Base-by-base conservation (phyloP, 2,329 filamentous ascomycete species). In the Diaporthe eres region DNA sequence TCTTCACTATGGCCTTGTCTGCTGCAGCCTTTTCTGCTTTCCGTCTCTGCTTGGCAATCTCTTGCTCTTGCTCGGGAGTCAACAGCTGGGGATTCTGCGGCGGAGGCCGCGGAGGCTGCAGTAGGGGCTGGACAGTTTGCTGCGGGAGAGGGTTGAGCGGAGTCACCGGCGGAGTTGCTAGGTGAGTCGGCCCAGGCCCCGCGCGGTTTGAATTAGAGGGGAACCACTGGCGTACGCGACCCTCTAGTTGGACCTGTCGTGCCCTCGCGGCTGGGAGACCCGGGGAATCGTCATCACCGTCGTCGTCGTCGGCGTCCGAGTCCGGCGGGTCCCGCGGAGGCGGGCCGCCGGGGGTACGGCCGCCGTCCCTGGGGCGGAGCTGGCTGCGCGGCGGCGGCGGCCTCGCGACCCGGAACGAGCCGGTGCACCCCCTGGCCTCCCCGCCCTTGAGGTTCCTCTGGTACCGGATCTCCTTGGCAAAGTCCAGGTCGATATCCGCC, bases 401-500 rank as follows among this genome's bases (percentile, higher is more conserved):
- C 13, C 75, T 51, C 28, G 22, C 51, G 0, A 28, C 61, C 55
- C 57, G 53, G 31, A 70, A 77, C 31, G 44, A 2, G 8, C 47
- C 55, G 2, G 70, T 65, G 22, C 74, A 63, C 4, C 34, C n/a
- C 25, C 63, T 67, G 19, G 28, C 70, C 9, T 12, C 39, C 5
- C 71, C 75, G 2, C 70, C 63, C 57, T 58, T 57, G 28, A 44
- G 51, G 19, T 53, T 49, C n/a, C 70, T 55, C 34, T 28, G n/a
- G 22, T 37, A 51, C 10, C 15, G n/a, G 34, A 65, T 57, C n/a
- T 31, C 42, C 37, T n/a, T 39, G 37, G 55, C 12, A 13, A 77
- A 73, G 8, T 28, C 49, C 4, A 75, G 51, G 49, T 77, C 75
- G n/a, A 77, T 58, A n/a, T 8, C 42, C 2, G 15, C 3, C 4